Conservation (phyloP, 2,329 filamentous ascomycete genomes). For the Colletotrichum noveboracense region DNA sequence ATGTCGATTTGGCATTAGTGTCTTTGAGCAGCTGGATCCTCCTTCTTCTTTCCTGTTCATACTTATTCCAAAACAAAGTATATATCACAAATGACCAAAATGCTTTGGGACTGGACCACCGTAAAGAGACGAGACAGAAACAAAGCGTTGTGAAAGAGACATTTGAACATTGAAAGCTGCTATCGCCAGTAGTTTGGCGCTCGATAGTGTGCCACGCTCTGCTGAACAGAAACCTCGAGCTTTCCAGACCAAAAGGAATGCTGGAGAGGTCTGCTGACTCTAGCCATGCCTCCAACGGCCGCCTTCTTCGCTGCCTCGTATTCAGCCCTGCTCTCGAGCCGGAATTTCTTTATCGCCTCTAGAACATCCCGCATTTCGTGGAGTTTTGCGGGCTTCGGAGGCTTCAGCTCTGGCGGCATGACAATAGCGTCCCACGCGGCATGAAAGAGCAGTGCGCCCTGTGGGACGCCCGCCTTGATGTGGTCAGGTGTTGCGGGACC, state of each 20-base stretch:
- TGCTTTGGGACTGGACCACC: neutral
- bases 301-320: conserved; percentile 26
- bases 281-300: conserved; percentile 5
- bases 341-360: conserved; percentile 43
- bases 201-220: conserved; percentile 20
- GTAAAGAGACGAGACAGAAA: neutral
- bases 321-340: conserved; percentile 35
- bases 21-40: neutral
- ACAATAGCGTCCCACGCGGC: conserved; percentile 58
- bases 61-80: neutral
- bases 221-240: conserved; percentile 36
- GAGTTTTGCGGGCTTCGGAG: conserved; percentile 35
- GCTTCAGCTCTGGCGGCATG: conserved; percentile 34
- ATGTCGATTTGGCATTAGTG: neutral
- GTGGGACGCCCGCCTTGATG: conserved; percentile 53
- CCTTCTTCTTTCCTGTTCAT: neutral
- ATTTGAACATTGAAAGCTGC: neutral
- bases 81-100: conserved; percentile 17
- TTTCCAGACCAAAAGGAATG: conserved; percentile 44
- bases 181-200: conserved; percentile 15
- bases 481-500: conserved; percentile 56
- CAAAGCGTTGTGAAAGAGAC: neutral
- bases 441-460: conserved; percentile 49
- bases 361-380: conserved; percentile 49
- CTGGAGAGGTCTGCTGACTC: conserved; percentile 17